Evolutionary conservation across 352 stramenopile species (phyloP).

Genomic region (Phytophthora hibernalis): DNA sequence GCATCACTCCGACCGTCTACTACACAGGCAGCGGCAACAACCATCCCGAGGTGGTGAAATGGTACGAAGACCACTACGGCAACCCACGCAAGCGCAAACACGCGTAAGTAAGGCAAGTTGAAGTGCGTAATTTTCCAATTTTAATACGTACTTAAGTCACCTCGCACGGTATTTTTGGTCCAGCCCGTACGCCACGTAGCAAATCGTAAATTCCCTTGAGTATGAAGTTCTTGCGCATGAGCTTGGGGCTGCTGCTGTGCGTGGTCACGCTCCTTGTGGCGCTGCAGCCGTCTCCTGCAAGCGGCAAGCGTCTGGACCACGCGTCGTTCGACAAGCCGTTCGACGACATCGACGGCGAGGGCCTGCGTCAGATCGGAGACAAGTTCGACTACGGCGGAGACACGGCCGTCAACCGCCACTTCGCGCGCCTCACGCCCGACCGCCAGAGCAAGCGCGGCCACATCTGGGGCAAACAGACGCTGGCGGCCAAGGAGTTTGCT

Average conservation of each 20-base stretch:
- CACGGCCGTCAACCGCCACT: constrained; percentile 80
- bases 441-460: constrained; percentile 79
- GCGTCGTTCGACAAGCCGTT: constrained; percentile 87
- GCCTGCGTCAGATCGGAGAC: constrained; percentile 58
- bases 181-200: constrained; percentile 25
- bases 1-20: constrained; percentile 3
- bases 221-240: constrained; percentile 32
- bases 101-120: constrained; percentile 2
- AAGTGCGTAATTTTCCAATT: not conserved
- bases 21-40: not conserved
- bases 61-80: constrained; percentile 17
- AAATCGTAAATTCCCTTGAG: constrained; percentile 13
- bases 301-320: constrained; percentile 48
- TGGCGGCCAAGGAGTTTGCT: constrained; percentile 72
- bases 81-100: constrained; percentile 9
- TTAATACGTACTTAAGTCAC: constrained; percentile 23
- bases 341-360: constrained; percentile 69
- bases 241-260: constrained; percentile 30
- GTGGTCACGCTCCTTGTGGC: constrained; percentile 25
- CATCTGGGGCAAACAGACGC: constrained; percentile 76
- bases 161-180: constrained; percentile 15
- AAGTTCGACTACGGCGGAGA: constrained; percentile 71
- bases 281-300: constrained; percentile 24
- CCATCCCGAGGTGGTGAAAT: not conserved
- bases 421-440: constrained; percentile 82